Base-by-base conservation (phyloP, 2,329 filamentous ascomycete genomes). In the Talaromyces albobiverticillius region DNA sequence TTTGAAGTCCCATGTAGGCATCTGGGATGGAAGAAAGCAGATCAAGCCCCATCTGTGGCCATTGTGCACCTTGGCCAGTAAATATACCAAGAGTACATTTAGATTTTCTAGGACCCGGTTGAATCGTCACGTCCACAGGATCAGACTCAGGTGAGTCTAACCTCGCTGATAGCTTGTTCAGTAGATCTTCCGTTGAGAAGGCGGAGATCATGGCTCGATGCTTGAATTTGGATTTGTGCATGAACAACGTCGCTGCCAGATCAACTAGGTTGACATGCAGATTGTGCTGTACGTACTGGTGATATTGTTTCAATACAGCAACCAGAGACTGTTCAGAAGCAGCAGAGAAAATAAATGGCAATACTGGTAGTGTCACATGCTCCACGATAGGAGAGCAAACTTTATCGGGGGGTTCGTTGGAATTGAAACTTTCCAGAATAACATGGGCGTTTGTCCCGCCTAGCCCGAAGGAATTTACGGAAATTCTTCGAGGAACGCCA, bases 391-490 rank as follows among this genome's bases (percentile, higher is more conserved):
- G 18, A 29, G 8, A 16, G 9, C 25, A 9, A 16, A 16, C 4
- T 3, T 5, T 9, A 29, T 7, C 32, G 16, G 3, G 4, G 61
- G 1, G 66, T 71, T 8, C 61, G 60, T 4, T 70, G 70, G 55
- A 16, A 69, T 69, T 45, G n/a, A 25, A 38, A 14, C 18, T n/a
- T 23, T 62, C 60, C 40, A 67, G n/a, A 60, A 64, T 56, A 14
- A 49, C 55, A 54, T 72, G 67, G 0, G 64, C 66, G 52, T 72
- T 72, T 1, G 68, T 65, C 5, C 71, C 70, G 9, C 57, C 61
- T 46, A 67, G 67, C 0, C 74, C 76, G 57, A 79, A 80, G 10
- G 72, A 71, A 55, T 77, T 79, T 1, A 80, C 67, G 41, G 55
- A 58, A 3, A 53, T 57, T 38, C 61, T 50, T 23, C 57, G 56